A percentile compares a stretch with the other conserved stretches of the same genome.
Evolutionary conservation across 306 rosid genomes (phyloP).

Genomic region (Citrullus amarus): DNA sequence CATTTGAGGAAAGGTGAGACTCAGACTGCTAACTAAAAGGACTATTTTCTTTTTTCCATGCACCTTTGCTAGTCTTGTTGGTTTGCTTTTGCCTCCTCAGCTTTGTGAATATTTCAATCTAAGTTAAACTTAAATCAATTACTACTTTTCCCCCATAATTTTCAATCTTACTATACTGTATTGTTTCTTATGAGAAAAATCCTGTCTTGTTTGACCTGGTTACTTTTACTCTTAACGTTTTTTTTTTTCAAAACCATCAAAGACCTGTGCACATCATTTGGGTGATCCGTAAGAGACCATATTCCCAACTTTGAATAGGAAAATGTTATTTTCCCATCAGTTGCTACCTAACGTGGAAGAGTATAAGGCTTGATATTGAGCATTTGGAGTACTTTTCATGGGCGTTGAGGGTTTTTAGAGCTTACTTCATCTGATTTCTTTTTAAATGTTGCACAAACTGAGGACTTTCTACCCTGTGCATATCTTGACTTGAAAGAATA

Average conservation of each 20-base stretch:
- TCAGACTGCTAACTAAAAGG: conserved; percentile 16
- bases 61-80: neutral
- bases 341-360: neutral
- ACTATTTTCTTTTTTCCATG: neutral
- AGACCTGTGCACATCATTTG: neutral
- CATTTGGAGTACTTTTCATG: neutral
- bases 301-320: neutral
- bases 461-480: neutral
- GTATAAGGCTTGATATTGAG: neutral
- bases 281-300: neutral
- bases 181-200: neutral
- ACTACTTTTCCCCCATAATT: neutral
- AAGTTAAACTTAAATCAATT: neutral
- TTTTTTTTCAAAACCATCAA: neutral
- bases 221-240: neutral
- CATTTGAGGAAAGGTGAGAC: conserved; percentile 85
- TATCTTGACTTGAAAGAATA: neutral
- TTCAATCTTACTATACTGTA: neutral
- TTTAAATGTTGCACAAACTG: neutral
- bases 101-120: neutral
- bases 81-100: conserved; percentile 4
- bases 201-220: neutral
- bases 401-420: neutral
- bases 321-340: neutral
- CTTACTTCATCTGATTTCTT: neutral